These are phyloP conservation scores for Bryoerythrophyllum caledonicum DNA, from an alignment of 225 moss, liverwort and hornwort species.

Conservation along the genomic window DNA sequence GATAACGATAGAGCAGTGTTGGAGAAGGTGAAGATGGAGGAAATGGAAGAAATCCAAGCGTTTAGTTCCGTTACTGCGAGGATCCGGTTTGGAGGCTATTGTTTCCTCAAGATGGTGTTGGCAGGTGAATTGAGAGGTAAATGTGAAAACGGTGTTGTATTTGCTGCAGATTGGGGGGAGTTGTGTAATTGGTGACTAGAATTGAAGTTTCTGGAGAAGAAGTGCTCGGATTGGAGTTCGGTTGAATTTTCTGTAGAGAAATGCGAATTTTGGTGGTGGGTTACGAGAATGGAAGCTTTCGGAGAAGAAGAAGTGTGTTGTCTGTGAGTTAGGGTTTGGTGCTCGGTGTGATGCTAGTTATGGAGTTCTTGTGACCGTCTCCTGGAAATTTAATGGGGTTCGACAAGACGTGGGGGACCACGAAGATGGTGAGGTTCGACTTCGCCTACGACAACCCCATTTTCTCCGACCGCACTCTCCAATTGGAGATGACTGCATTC, in stretches of 20 bases:
- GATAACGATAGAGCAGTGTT: background rate
- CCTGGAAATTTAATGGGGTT: conserved; percentile 20
- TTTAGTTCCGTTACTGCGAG: background rate
- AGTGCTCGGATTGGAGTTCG: background rate
- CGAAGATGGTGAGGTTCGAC: conserved; percentile 73
- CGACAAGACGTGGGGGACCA: conserved; percentile 24
- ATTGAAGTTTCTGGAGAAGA: background rate
- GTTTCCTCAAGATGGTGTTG: background rate
- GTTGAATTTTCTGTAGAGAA: background rate
- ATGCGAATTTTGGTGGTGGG: background rate
- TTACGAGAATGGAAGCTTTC: background rate
- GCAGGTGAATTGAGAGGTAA: background rate
- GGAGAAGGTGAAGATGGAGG: background rate
- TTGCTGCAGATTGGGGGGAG: background rate
- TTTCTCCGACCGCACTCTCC: conserved; percentile 72
- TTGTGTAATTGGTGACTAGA: background rate
- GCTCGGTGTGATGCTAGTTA: conserved; percentile 6
- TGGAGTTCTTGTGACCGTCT: background rate
- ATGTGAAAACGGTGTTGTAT: background rate
- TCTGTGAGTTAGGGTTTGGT: conserved; percentile 13
- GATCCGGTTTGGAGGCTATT: background rate
- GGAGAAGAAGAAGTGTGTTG: background rate
- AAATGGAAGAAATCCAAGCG: background rate
- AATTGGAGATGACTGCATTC: conserved; percentile 42
- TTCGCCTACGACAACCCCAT: conserved; percentile 71